Conservation (phyloP, 176 grass and related monocot genomes). For the Tuctoria greenei region DNA sequence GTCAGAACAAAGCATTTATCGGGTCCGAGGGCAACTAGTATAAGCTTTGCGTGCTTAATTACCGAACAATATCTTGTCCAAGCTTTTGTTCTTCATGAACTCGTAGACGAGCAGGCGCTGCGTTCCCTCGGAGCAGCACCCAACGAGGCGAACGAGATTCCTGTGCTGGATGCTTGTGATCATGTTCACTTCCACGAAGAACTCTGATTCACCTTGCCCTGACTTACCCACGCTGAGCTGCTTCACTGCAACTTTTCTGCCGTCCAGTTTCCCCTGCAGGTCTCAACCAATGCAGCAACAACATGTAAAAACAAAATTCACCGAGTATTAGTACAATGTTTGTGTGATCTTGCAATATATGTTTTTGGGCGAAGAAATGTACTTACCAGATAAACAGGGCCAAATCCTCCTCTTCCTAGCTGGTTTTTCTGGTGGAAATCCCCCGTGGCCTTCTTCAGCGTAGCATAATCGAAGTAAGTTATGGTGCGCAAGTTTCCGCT, state of each 20-base stretch:
- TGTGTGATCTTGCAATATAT: background rate
- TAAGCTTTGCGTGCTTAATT: background rate
- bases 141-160: constrained; percentile 67
- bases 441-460: constrained; percentile 56
- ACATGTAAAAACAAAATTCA: background rate
- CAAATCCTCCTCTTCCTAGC: constrained; percentile 62
- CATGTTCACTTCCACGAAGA: constrained; percentile 71
- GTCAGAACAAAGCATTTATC: background rate
- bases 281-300: background rate
- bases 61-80: constrained; percentile 62
- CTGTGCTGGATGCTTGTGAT: constrained; percentile 78
- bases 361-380: background rate
- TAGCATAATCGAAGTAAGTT: constrained; percentile 56
- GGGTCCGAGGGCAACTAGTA: background rate
- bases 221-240: constrained; percentile 59
- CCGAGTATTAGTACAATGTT: background rate
- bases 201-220: constrained; percentile 67
- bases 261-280: constrained; percentile 61
- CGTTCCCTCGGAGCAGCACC: constrained; percentile 60
- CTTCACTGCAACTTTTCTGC: constrained; percentile 67
- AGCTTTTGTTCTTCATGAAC: constrained; percentile 69
- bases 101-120: constrained; percentile 65
- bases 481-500: constrained; percentile 64
- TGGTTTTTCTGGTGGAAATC: constrained; percentile 57
- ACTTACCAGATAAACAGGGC: constrained; percentile 59